Evolutionary conservation across 139 green algal species (phyloP), one percentile per base, ranked within the genome.

Genomic region (Chlamydomonas sp.): DNA sequence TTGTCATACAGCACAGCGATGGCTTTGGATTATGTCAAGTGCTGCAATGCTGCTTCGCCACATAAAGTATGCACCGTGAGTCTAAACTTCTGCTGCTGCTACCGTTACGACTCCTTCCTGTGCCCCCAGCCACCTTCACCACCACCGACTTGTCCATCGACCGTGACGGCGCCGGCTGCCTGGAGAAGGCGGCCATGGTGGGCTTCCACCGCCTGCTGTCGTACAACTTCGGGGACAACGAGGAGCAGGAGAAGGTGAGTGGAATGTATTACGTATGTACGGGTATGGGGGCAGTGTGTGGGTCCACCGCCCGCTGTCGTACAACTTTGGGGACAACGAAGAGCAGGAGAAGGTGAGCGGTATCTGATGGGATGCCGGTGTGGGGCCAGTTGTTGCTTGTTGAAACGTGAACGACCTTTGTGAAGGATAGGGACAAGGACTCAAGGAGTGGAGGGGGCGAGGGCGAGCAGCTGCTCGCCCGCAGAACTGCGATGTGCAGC

Each of bases 301-400:
- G 31, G 31, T 49, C 31, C 31, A 49, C 31, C 68, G 82, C 1
- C 82, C 79, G 71, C 61, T 86, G 61, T 80, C 79, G 82, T 86
- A 86, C 82, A 86, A 80, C 61, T 31, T 86, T 20, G 82, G 82
- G 2, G 82, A 86, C 82, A 86, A 86, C 71, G 82, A 86, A n/a
- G 82, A 86, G 31, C 6, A 63, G 16, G 61, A 72, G 10, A 86
- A 86, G 82, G 82, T 80, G 49, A 31, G 64, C 60, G 1, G 31
- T 80, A 58, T 31, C 17, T 31, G 69, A 10, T 4, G 16, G 12
- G 69, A 17, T 57, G 18, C 31, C 9, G 73, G 31, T 7, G 31
- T 8, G 2, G 71, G n/a, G 71, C 9, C 20, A 77, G 8, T 49
- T 49, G 31, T 49, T 49, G 31, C 31, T 49, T 49, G 31, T 49